phyloP scores from a whole-genome alignment of 768 basidiomycete genomes.

The Royoungia palumana region DNA sequence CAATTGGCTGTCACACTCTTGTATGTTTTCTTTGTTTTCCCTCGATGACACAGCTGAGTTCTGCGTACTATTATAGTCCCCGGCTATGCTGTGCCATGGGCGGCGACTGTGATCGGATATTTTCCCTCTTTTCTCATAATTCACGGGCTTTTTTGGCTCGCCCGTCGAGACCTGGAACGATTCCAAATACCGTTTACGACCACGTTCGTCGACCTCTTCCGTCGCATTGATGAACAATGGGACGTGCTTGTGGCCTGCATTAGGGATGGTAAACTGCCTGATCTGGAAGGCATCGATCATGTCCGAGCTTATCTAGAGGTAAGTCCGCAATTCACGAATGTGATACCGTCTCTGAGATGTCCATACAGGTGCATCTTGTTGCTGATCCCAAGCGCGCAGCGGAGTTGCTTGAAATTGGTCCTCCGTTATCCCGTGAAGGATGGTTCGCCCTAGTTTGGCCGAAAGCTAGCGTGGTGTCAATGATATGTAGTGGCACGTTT shows the following conservation, averaged over 20 bases:
- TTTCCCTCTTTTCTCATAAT: conserved; percentile 19
- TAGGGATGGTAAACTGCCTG: conserved; percentile 15
- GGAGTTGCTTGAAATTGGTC: conserved; percentile 17
- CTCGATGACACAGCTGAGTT: neutral
- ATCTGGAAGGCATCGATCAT: conserved; percentile 11
- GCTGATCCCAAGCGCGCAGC: conserved; percentile 16
- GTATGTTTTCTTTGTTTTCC: neutral
- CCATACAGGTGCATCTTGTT: conserved; percentile 6
- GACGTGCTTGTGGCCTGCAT: conserved; percentile 16
- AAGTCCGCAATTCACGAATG: neutral
- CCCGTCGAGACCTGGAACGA: neutral
- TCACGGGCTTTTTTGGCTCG: conserved; percentile 21
- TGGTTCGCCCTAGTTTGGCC: conserved; percentile 23
- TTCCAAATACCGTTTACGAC: conserved; percentile 6
- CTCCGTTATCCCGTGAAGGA: conserved; percentile 13
- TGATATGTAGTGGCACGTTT: conserved; percentile 16
- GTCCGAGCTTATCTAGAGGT: conserved; percentile 20
- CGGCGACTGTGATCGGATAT: conserved; percentile 10
- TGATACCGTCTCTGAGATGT: neutral
- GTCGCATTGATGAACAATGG: conserved; percentile 16
- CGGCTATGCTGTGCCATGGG: conserved; percentile 11
- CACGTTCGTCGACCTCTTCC: conserved; percentile 12
- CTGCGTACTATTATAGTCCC: conserved; percentile 7
- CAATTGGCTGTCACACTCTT: neutral
- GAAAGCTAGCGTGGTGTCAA: neutral